phyloP scores from a whole-genome alignment of 1,284 basidiomycete species.

The Pterulicium gracile region DNA sequence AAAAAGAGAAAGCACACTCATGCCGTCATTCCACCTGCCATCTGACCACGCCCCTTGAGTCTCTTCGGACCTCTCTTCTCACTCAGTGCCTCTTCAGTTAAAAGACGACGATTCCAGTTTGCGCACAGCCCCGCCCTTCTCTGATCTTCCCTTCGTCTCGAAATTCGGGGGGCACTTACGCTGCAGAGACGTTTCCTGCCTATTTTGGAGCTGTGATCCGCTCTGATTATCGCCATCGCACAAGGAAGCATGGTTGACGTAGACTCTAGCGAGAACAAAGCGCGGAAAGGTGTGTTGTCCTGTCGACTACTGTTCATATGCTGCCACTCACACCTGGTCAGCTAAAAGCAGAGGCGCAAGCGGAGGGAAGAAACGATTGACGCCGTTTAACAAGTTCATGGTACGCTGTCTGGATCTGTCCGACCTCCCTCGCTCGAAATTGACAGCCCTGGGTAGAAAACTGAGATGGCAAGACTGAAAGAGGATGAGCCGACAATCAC shows the following conservation, averaged over 20 bases:
- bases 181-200: too few relatives aligned
- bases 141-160: background rate
- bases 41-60: slow-evolving; percentile 1
- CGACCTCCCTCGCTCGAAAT: too few relatives aligned
- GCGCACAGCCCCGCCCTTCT: too few relatives aligned
- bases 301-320: background rate
- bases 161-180: too few relatives aligned
- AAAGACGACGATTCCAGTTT: too few relatives aligned
- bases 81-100: background rate
- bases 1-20: background rate
- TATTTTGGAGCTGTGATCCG: background rate
- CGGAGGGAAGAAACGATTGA: slow-evolving; percentile 36
- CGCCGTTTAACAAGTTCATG: slow-evolving; percentile 73
- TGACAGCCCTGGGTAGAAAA: slow-evolving; percentile 26
- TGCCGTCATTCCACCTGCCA: slow-evolving; percentile 1
- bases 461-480: slow-evolving; percentile 66
- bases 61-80: slow-evolving; percentile 1
- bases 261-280: background rate
- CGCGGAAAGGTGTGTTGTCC: slow-evolving; percentile 6
- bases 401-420: too few relatives aligned
- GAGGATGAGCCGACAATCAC: slow-evolving; percentile 55
- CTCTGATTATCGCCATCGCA: background rate
- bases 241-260: background rate
- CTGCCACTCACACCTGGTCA: background rate
- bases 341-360: slow-evolving; percentile 15